Base-by-base conservation (phyloP, 805 yeast species). In the Starmera amethionina region DNA sequence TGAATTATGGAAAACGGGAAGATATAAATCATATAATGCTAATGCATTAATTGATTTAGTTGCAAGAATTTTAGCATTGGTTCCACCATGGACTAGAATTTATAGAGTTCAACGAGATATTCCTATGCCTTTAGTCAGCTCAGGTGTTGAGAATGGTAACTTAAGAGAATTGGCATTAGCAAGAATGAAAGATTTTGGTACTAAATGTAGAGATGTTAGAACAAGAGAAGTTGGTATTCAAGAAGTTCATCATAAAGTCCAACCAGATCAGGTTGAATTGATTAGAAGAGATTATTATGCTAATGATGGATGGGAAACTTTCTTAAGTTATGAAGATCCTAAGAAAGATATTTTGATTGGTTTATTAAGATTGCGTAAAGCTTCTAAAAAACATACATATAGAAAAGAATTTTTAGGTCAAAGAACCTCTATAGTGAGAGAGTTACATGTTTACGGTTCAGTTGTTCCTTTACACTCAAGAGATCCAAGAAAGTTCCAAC, bases 81-180 rank as follows among this genome's bases (percentile, higher is more conserved):
- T 93, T 6, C 98, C 98, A 22, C 98, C 98, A 4, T 93, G 98
- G 98, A 93, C 98, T 4, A 79, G 98, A 65, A 93, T 93, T 52
- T 93, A 93, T 62, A 80, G 98, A 62, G 98, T 93, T 18, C 98
- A 93, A 65, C 76, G 98, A 68, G 98, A 93, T 71, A 93, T 93
- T 42, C 98, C 98, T 15, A 93, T 93, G 98, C 98, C 98, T 0
- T 70, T 93, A 50, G 98, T 93, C 34, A 84, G 96, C 0, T 83
- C 96, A 1, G 98, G 98, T 54, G 98, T 93, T 34, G 98, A 93
- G 53, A 93, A 93, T 61, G 98, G 98, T 53, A 93, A 93, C 56
- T 71, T 93, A 56, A 73, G 98, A 58, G 98, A 93, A 61, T 69
- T 93, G 49, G 97, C 98, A 0, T 68, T 93, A 38, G 96, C 96